phyloP scores from a whole-genome alignment of 116 monocot genomes.

The Thalassia testudinum region DNA sequence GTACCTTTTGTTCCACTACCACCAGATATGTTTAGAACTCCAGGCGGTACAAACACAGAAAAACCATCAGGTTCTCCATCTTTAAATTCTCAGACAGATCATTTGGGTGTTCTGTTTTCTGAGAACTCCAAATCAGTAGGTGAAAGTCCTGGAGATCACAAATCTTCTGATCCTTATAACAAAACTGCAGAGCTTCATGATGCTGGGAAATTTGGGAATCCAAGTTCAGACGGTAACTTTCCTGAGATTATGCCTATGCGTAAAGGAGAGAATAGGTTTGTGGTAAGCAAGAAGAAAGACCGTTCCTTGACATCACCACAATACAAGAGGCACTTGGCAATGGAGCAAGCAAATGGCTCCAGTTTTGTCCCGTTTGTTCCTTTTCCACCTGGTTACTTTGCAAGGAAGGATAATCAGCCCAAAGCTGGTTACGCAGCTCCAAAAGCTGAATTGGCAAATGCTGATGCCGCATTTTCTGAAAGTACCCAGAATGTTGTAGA shows the following conservation, averaged over 20 bases:
- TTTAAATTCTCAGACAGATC: no score
- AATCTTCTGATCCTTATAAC: slow-evolving; percentile 10
- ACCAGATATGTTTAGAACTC: slow-evolving; percentile 43
- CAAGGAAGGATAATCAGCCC: slow-evolving; percentile 54
- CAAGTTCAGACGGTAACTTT: slow-evolving; percentile 35
- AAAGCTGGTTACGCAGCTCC: slow-evolving; percentile 8
- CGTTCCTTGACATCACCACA: slow-evolving; percentile 65
- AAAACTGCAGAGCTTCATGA: not conserved
- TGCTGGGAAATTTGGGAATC: not conserved
- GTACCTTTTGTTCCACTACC: slow-evolving; percentile 44
- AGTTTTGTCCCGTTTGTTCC: slow-evolving; percentile 88
- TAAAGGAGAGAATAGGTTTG: slow-evolving; percentile 80
- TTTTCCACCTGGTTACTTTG: slow-evolving; percentile 88
- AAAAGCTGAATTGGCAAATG: slow-evolving; percentile 1
- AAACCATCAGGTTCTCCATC: no score
- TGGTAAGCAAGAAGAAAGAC: slow-evolving; percentile 68
- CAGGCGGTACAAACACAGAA: not conserved
- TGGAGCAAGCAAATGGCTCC: slow-evolving; percentile 59
- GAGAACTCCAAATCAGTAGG: not conserved
- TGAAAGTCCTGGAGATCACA: not conserved
- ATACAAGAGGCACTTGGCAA: slow-evolving; percentile 63
- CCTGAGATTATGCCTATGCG: slow-evolving; percentile 90
- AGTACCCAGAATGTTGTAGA: slow-evolving; percentile 2
- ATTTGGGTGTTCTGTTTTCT: no score
- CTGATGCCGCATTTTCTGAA: slow-evolving; percentile 6